Percentiles rank a stretch among this genome's conserved stretches.
Evolutionary conservation across 176 grass and related monocot species (phyloP).

Genomic region (Chloris gayana): DNA sequence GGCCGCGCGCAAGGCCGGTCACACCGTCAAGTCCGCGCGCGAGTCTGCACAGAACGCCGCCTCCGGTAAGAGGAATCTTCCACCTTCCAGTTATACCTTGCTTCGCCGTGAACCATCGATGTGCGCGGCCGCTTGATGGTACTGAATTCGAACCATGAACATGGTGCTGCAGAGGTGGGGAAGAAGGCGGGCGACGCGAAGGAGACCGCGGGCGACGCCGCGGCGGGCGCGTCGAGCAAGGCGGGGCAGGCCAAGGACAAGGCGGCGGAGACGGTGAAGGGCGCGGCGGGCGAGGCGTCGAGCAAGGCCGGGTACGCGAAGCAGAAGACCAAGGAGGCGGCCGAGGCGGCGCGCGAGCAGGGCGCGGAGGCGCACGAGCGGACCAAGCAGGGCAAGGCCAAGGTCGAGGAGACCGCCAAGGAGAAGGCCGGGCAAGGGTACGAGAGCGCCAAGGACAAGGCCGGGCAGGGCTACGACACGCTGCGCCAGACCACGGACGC

Average conservation of each 20-base stretch:
- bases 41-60: conserved; percentile 51
- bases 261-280: conserved; percentile 33
- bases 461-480: conserved; percentile 28
- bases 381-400: conserved; percentile 31
- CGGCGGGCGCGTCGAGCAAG: conserved; percentile 36
- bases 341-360: conserved; percentile 35
- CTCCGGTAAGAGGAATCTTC: conserved; percentile 27
- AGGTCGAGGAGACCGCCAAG: conserved; percentile 33
- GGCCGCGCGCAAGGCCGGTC: conserved; percentile 50
- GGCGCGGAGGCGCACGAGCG: conserved; percentile 47
- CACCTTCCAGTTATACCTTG: background rate
- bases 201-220: conserved; percentile 36
- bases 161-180: conserved; percentile 36
- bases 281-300: conserved; percentile 35
- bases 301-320: conserved; percentile 34
- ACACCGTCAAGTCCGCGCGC: conserved; percentile 43
- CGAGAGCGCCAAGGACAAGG: conserved; percentile 33
- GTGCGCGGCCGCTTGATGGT: too few species aligned
- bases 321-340: conserved; percentile 37
- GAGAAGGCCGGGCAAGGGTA: conserved; percentile 42
- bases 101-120: background rate
- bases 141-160: background rate
- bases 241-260: conserved; percentile 37
- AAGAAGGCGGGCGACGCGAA: conserved; percentile 43
- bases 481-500: conserved; percentile 22